phyloP scores from a whole-genome alignment of 2,329 filamentous ascomycete species.

The Neonectria neomacrospora region DNA sequence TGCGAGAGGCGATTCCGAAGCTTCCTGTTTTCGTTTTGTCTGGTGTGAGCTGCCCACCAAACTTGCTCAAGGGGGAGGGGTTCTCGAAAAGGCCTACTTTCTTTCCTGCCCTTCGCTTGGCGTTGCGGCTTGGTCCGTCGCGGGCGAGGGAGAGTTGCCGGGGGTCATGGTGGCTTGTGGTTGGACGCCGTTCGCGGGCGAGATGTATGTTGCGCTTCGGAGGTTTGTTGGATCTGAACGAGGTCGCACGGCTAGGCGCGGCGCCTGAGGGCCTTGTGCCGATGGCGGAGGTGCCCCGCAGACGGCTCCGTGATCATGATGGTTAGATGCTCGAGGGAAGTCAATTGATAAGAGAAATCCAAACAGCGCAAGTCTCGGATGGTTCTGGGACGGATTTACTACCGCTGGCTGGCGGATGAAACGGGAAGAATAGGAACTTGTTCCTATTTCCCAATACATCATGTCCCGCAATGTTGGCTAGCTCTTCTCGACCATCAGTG shows the following conservation, averaged over 20 bases:
- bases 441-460: too few species aligned
- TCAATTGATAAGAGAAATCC: background rate
- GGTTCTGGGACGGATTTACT: background rate
- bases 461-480: too few species aligned
- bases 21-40: slow-evolving; percentile 33
- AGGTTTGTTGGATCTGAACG: background rate
- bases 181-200: background rate
- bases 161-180: background rate
- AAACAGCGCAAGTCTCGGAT: too few species aligned
- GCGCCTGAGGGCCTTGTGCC: background rate
- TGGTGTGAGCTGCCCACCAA: background rate
- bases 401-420: too few species aligned
- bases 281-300: background rate
- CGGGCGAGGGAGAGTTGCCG: background rate
- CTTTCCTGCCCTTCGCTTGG: slow-evolving; percentile 30
- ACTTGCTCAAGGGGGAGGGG: background rate
- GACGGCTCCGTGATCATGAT: background rate
- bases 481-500: too few species aligned
- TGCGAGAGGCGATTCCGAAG: slow-evolving; percentile 49
- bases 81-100: background rate
- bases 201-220: background rate
- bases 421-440: too few species aligned
- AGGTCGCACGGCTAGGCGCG: slow-evolving; percentile 10
- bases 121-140: background rate
- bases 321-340: background rate